Base-by-base conservation (phyloP, 306 rosid genomes). In the Corylus americana region DNA sequence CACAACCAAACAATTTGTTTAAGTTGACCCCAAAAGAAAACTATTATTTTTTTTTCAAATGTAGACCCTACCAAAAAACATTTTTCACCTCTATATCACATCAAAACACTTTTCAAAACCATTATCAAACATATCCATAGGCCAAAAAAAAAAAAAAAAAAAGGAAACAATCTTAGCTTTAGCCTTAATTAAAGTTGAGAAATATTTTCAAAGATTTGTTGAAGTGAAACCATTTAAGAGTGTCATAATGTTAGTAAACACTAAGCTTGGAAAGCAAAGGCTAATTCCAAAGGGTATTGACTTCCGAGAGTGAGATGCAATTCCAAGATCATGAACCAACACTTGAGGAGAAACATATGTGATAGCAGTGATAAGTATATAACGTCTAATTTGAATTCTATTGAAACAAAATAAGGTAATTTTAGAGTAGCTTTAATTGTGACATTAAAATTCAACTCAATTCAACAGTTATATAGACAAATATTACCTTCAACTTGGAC, bases 401-500 rank as follows among this genome's bases (percentile, higher is more conserved):
- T 44, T 5, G 57, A 78, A 58, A 69, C 27, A 37, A 77, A 75
- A 59, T 74, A 45, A 45, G 77, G 27, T 70, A 77, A 64, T 64
- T 62, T 58, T 20, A 47, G 25, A 63, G 18, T 1, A 47, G 57
- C 35, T 44, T 63, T 39, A 63, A 71, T 55, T 62, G 39, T 37
- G 57, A 62, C 64, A 64, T 39, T 54, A 63, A 13, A 75, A 49
- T 27, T 69, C n/a, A 11, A 44, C 70, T 13, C 10, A 27, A 27
- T 29, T 75, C 11, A 55, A 55, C 70, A 83, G 47, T 27, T 64
- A 75, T 29, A 53, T 64, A 62, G 59, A 69, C 35, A 64, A 81
- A 78, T 62, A 72, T 75, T 86, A 92, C 97, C 98, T 92, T 94
- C 76, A 92, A 85, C 35, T 85, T 94, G 79, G 91, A 87, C 71